These are phyloP conservation scores for Coniosporium apollinis DNA, from an alignment of 495 filamentous ascomycete genomes.

Conservation along the genomic window DNA sequence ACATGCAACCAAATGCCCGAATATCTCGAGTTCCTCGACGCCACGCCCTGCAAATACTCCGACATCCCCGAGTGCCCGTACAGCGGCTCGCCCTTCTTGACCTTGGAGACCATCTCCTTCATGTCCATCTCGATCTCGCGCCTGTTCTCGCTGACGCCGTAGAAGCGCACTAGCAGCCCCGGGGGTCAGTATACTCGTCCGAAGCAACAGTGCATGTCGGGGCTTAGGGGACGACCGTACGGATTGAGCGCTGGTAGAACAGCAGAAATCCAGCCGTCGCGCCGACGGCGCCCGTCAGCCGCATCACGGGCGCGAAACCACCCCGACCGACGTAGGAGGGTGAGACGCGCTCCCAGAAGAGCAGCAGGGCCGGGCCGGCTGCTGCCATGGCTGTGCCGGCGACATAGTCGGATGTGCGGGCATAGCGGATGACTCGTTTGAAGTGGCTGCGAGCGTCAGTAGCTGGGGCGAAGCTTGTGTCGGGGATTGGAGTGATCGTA, in stretches of 20 bases:
- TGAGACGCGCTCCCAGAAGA: conserved; percentile 61
- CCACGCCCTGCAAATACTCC: conserved; percentile 84
- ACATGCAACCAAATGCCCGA: conserved; percentile 64
- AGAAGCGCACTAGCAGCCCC: conserved; percentile 64
- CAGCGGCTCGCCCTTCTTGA: conserved; percentile 79
- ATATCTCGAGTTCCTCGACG: conserved; percentile 83
- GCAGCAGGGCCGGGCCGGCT: conserved; percentile 53
- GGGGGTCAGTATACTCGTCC: not conserved
- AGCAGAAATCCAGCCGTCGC: conserved; percentile 58
- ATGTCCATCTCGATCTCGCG: conserved; percentile 92
- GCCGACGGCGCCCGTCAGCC: conserved; percentile 54
- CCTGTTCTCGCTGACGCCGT: conserved; percentile 80
- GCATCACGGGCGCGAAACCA: conserved; percentile 68
- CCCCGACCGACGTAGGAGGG: conserved; percentile 67
- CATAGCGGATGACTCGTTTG: conserved; percentile 73
- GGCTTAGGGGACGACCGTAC: conserved; percentile 32
- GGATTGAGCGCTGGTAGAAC: conserved; percentile 56
- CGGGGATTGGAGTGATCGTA: conserved; percentile 31
- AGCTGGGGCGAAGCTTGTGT: conserved; percentile 2
- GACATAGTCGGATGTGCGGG: conserved; percentile 65
- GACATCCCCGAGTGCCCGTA: conserved; percentile 67
- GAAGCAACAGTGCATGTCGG: too few species aligned
- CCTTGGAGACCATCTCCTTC: conserved; percentile 90
- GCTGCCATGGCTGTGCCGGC: conserved; percentile 47
- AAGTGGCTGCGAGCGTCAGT: conserved; percentile 50